Base-by-base conservation (phyloP, 495 filamentous ascomycete species). In the Cercophora scortea region DNA sequence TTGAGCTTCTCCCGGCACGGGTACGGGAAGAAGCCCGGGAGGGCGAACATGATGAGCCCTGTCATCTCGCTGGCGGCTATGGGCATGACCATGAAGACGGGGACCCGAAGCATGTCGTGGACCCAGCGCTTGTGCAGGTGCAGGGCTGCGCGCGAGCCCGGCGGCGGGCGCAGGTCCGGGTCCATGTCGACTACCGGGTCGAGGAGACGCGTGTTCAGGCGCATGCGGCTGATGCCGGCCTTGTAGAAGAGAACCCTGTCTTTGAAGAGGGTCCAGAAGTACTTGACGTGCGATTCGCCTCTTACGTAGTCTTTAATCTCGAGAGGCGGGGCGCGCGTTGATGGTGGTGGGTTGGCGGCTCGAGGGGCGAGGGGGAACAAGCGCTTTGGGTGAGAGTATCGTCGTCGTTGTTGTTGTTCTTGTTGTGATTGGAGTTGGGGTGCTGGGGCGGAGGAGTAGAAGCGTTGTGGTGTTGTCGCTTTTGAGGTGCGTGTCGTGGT, bases 41-140 rank as follows among this genome's bases (percentile, higher is more conserved):
- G 67, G n/a, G 87, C 71, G 6, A 85, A 65, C 0, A 85, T 76
- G 7, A 93, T 63, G 2, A 96, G 55, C 0, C 91, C 89, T 7
- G 89, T 88, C 64, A 93, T 83, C 62, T 96, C 92, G 3, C 89
- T 93, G 62, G 84, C 89, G 38, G 94, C 42, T 1, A 90, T 49
- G 2, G 95, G 73, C 3, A 95, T 62, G 3, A 95, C 17, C 0
- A 63, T 79, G 64, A 98, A 96, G 3, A 84, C 62, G 4, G 89
- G 88, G 33, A 96, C 74, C n/a, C 86, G 81, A 0, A 73, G 69
- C 9, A 85, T 68, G 63, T 96, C 93, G 58, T 86, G 78, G 8
- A 70, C 66, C 62, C 35, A 74, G 58, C 50, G 61, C 40, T 36
- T 48, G 56, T 32, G 66, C 57, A 60, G 72, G 10, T 58, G 59